Conservation (phyloP, 108 stramenopile species). For the Skeletonema grethae region DNA sequence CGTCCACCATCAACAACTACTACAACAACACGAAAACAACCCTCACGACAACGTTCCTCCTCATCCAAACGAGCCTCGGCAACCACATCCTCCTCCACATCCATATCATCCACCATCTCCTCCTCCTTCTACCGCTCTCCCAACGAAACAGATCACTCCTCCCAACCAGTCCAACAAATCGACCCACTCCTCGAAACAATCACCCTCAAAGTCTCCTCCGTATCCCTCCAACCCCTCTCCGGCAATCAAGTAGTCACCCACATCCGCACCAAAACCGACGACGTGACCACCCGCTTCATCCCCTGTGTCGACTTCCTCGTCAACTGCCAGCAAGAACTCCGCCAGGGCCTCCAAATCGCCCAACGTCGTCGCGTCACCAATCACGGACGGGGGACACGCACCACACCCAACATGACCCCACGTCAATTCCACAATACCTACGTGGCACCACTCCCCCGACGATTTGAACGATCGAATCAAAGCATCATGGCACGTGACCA, state of each 20-base stretch:
- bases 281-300: conserved; percentile 74
- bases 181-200: conserved; percentile 47
- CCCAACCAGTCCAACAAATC: conserved; percentile 35
- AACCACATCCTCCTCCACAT: not conserved
- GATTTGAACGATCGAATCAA: conserved; percentile 66
- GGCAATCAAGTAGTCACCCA: conserved; percentile 61
- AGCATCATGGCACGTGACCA: conserved; percentile 56
- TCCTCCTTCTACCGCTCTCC: not conserved
- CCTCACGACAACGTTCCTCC: not conserved
- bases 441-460: conserved; percentile 63
- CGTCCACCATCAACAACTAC: too few relatives aligned
- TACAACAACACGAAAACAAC: not conserved
- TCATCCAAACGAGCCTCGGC: not conserved
- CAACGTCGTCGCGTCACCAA: conserved; percentile 20
- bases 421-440: conserved; percentile 65
- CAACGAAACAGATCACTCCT: conserved; percentile 35
- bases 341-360: conserved; percentile 71
- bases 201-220: conserved; percentile 39
- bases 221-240: conserved; percentile 68
- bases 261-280: conserved; percentile 56
- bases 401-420: conserved; percentile 55
- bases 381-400: conserved; percentile 17
- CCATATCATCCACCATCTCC: not conserved
- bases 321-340: conserved; percentile 84
- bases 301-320: conserved; percentile 91